Evolutionary conservation across 345 rosid genomes (phyloP).

Genomic region (Ailanthus altissimus): DNA sequence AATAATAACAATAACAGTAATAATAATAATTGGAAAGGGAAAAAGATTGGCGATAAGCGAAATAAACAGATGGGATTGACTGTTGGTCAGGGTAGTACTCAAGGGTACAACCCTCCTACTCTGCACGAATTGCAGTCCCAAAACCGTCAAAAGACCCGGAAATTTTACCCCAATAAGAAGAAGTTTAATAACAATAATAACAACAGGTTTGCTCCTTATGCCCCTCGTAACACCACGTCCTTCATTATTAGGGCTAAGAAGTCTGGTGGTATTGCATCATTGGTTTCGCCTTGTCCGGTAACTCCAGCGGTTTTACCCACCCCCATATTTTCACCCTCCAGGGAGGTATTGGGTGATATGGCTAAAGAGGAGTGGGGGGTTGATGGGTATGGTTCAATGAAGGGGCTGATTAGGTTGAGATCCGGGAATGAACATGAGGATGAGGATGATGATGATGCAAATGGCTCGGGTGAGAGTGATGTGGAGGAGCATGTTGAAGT

Average conservation of each 20-base stretch:
- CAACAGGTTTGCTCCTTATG: slow-evolving; percentile 80
- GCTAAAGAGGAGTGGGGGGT: slow-evolving; percentile 99
- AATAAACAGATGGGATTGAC: slow-evolving; percentile 31
- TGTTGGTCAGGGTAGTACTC: slow-evolving; percentile 14
- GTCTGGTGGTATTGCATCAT: slow-evolving; percentile 84
- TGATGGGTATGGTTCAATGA: slow-evolving; percentile 99
- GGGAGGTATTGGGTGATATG: slow-evolving; percentile 93
- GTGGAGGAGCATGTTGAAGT: slow-evolving; percentile 97
- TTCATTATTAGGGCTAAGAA: slow-evolving; percentile 87
- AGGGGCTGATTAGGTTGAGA: slow-evolving; percentile 82
- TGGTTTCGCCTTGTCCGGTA: slow-evolving; percentile 96
- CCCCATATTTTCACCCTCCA: slow-evolving; percentile 75
- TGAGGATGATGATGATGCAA: slow-evolving; percentile 87
- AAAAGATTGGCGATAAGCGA: slow-evolving; percentile 51
- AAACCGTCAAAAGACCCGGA: slow-evolving; percentile 70
- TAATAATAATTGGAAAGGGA: slow-evolving; percentile 76
- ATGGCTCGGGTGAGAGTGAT: slow-evolving; percentile 90
- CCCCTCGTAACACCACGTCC: slow-evolving; percentile 90
- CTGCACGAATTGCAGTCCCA: slow-evolving; percentile 79
- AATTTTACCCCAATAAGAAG: slow-evolving; percentile 75
- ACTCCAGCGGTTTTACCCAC: slow-evolving; percentile 89
- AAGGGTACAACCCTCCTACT: slow-evolving; percentile 80
- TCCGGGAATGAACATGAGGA: slow-evolving; percentile 75
- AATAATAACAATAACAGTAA: slow-evolving; percentile 23
- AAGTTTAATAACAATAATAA: slow-evolving; percentile 22